phyloP scores from a whole-genome alignment of 2,329 filamentous ascomycete genomes.

The Trichoderma lentiforme region DNA sequence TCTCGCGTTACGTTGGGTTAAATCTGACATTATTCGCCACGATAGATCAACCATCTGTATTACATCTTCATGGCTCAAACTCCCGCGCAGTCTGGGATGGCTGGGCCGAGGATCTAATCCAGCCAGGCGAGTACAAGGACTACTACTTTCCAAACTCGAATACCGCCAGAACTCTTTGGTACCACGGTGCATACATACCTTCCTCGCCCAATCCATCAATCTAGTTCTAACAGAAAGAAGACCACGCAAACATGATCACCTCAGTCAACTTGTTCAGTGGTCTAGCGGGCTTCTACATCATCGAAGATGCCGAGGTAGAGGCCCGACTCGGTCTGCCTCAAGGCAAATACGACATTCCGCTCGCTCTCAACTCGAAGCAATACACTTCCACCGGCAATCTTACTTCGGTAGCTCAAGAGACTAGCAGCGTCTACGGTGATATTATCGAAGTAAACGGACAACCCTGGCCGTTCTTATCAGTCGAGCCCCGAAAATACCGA shows the following conservation, averaged over 20 bases:
- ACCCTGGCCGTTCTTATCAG: neutral
- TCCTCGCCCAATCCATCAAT: neutral
- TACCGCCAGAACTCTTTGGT: neutral
- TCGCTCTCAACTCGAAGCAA: neutral
- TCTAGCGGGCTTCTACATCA: neutral
- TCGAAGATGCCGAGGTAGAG: neutral
- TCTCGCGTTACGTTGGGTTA: neutral
- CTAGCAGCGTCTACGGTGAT: neutral
- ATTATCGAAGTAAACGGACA: neutral
- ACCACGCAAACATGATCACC: neutral
- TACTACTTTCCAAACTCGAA: neutral
- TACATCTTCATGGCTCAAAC: neutral
- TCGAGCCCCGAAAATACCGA: neutral
- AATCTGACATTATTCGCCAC: neutral
- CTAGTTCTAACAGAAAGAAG: neutral
- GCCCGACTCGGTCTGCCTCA: neutral
- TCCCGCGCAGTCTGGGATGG: neutral
- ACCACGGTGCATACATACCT: neutral
- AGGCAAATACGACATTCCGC: neutral
- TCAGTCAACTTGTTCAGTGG: neutral
- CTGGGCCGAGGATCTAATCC: neutral
- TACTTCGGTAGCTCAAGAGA: neutral
- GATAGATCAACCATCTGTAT: neutral
- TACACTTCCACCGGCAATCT: neutral
- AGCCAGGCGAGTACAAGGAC: neutral